Evolutionary conservation across 1,139 yeast genomes (phyloP), one percentile per base, ranked within the genome.

Genomic region (Nematodospora anomalae): DNA sequence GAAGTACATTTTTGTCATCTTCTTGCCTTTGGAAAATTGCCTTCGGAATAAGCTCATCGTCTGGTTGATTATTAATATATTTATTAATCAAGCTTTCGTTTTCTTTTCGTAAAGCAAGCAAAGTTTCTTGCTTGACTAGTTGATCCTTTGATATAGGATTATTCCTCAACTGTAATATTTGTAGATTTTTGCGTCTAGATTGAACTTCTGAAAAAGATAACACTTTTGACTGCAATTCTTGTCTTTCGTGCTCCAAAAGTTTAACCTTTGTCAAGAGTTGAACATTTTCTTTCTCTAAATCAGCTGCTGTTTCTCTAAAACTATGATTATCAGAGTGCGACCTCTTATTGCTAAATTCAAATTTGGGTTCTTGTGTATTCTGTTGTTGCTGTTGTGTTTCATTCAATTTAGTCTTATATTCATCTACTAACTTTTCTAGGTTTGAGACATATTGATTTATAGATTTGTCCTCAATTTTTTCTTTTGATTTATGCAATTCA

Each of bases 101-200:
- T 53, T 88, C 96, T 25, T 61, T 58, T 31, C 70, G 58, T 22
- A 88, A 62, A 0, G 71, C 61, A 12, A 73, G 75, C 14, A 87
- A 58, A 41, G 75, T 67, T 29, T 69, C 62, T 43, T 67, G 71
- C 46, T 82, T 83, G n/a, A 83, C 63, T 10, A 73, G 59, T 54
- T 86, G 94, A 49, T 82, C 84, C 16, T 67, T 67, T 3, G 74
- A 47, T n/a, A 82, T 71, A 1, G 95, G 95, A 52, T 83, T 86
- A 27, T 76, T 71, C 37, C 80, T 71, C 37, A 85, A 59, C 55
- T 85, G 87, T 14, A 88, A 57, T 1, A 86, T 69, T 32, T 80
- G 72, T 3, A 71, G 55, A 30, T 58, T 57, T n/a, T 57, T 50
- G 39, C 64, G 65, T 43, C 75, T 71, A 10, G 41, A 18, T 22